Base-by-base conservation (phyloP, 2,329 filamentous ascomycete species). In the Pseudogymnoascus verrucosus region DNA sequence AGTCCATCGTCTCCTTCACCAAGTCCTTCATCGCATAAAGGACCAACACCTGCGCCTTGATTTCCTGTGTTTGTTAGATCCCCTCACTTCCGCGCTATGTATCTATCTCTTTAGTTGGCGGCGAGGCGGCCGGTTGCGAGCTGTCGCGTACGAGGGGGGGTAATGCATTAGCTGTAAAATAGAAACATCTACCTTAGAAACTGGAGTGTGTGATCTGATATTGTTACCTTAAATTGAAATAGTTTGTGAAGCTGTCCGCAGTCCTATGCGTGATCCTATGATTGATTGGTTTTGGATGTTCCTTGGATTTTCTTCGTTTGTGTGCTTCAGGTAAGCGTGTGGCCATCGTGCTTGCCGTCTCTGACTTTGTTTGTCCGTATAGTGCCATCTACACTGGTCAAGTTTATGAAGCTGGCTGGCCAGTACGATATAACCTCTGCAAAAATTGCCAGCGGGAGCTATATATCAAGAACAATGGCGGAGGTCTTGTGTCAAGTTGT, bases 1-100 rank as follows among this genome's bases (percentile, higher is more conserved):
- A 95, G 66, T 81, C 90, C 74, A 85, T 91, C 74, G 68, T 73
- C 72, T 83, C 75, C 79, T 98, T 97, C 87, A 96, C 91, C 84
- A 96, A 96, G 90, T 91, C 87, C 86, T 98, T 97, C 86, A 73
- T 80, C 64, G 64, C 39, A 36, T 65, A 47, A n/a, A 40, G 59
- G 26, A 64, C 59, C n/a, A 26, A 63, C 54, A 40, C 37, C 12
- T 21, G 10, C 40, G 65, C 63, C 51, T 65, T 65, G 12, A 61
- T 19, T 60, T 65, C 51, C 51, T 57, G 51, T 57, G 51, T 57
- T 57, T 36, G 51, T 57, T 57, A 57, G 51, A 57, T 57, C 51
- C 51, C 51, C 51, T 57, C 51, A 57, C 51, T 57, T 57, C 51
- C 51, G 51, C 51, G 51, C 51, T 57, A 57, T 57, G 51, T 57